Conservation (phyloP, 2,329 filamentous ascomycete genomes). For the Daldinia sp. region DNA sequence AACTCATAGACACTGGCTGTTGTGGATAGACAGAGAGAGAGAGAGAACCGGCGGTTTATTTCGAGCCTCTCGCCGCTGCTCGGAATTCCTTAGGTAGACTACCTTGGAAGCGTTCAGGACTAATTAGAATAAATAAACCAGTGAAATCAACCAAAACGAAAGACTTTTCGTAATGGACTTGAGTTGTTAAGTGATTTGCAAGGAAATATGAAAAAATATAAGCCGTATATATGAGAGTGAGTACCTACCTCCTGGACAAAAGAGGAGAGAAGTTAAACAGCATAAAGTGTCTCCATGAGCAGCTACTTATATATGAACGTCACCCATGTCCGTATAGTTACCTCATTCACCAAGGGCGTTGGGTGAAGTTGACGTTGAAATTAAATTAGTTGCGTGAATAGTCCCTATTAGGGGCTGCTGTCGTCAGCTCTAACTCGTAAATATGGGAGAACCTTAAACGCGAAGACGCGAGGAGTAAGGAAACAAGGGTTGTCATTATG, state of each 20-base stretch:
- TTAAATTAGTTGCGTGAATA: constrained; percentile 27
- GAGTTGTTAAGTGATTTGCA: constrained; percentile 3
- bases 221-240: too few relatives aligned
- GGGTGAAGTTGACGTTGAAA: constrained; percentile 19
- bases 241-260: background rate
- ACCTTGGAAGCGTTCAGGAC: constrained; percentile 30
- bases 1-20: constrained; percentile 22
- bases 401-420: background rate
- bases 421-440: background rate
- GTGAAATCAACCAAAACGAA: constrained; percentile 25
- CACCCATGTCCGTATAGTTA: background rate
- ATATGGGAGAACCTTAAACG: background rate
- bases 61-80: constrained; percentile 1
- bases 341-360: background rate
- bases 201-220: too few relatives aligned
- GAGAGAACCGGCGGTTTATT: background rate
- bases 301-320: background rate
- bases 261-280: background rate
- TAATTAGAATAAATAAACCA: constrained; percentile 39
- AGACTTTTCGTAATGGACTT: background rate
- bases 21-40: constrained; percentile 19
- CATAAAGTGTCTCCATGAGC: background rate
- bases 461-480: background rate
- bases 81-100: constrained; percentile 26
- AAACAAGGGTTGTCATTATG: constrained; percentile 2